Evolutionary conservation across 208 protist species (phyloP).

Genomic region (Trypanosoma grayi): DNA sequence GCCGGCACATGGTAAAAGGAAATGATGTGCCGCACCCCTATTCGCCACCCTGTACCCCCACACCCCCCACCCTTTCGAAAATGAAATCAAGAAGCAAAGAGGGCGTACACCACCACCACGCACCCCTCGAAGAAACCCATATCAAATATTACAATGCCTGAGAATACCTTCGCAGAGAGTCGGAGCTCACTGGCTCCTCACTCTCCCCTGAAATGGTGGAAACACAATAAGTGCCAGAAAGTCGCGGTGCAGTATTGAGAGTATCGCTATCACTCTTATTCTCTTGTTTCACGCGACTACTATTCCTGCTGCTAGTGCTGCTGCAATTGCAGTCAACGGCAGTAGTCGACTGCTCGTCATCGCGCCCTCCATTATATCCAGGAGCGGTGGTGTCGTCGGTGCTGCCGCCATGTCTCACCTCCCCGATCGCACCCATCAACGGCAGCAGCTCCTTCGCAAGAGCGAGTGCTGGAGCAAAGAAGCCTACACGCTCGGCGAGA

Average conservation of each 20-base stretch:
- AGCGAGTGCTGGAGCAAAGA: constrained; percentile 42
- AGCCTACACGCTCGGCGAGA: constrained; percentile 44
- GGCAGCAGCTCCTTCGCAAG: constrained; percentile 30
- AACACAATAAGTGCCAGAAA: constrained; percentile 5
- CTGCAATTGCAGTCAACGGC: neutral
- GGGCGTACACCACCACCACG: neutral
- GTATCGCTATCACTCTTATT: neutral
- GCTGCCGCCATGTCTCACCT: neutral
- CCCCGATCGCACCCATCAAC: constrained; percentile 8
- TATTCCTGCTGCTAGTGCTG: neutral
- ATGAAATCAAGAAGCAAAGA: constrained; percentile 10
- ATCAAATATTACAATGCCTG: constrained; percentile 12
- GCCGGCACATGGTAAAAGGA: no score
- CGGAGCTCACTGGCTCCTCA: neutral
- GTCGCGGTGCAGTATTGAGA: neutral
- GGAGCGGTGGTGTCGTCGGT: neutral
- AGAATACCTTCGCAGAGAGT: constrained; percentile 6
- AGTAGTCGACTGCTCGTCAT: neutral
- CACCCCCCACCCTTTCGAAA: no score
- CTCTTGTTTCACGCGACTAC: neutral
- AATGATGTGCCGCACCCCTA: no score
- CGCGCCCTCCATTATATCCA: no score
- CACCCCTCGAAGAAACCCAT: constrained; percentile 12
- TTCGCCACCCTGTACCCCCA: no score
- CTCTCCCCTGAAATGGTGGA: constrained; percentile 6